Evolutionary conservation across 1,139 yeast species (phyloP), one percentile per base, ranked within the genome.

Genomic region (Yamadazyma atlantica): DNA sequence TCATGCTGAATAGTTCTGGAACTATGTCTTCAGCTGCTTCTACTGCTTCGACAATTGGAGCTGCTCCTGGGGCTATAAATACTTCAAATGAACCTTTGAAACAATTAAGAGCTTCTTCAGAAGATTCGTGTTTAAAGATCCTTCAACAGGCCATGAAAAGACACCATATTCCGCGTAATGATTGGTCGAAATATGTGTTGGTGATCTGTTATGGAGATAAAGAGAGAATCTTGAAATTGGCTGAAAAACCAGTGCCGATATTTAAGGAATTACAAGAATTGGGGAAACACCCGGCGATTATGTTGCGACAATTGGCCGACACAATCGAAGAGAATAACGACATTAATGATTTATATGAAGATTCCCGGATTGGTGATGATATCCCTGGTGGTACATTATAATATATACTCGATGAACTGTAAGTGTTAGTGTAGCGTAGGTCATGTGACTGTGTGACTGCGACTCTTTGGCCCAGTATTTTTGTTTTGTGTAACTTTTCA

Each of bases 191-290:
- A 50, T 90, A 89, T 55, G 96, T 92, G 1, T 68, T 92, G 40
- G 90, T 90, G 19, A 86, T 92, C 12, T 86, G 95, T 55, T 89
- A 88, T 57, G 96, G 94, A 14, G 96, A 89, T 57, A 84, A 85
- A 53, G 97, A 92, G 54, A 69, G 97, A 17, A 80, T 89, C 13
- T 64, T 92, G 35, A 88, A 86, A 33, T 69, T 86, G 47, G 87
- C 87, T 25, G 98, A 92, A 54, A 85, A 82, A 56, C 98, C 98
- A 0, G 92, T 90, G 12, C 72, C 79, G 22, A 82, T 90, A n/a
- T 88, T 88, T 57, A 86, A 88, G 57, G 96, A 85, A 54, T 66
- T 92, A 33, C 92, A 82, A 55, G 96, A 87, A 46, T 75, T 82
- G 43, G 97, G 97, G 1, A 75, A 85, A 49, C 88, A 85, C 53